These are phyloP conservation scores for Xylaria sp. DNA, from an alignment of 495 filamentous ascomycete species.

Conservation along the genomic window DNA sequence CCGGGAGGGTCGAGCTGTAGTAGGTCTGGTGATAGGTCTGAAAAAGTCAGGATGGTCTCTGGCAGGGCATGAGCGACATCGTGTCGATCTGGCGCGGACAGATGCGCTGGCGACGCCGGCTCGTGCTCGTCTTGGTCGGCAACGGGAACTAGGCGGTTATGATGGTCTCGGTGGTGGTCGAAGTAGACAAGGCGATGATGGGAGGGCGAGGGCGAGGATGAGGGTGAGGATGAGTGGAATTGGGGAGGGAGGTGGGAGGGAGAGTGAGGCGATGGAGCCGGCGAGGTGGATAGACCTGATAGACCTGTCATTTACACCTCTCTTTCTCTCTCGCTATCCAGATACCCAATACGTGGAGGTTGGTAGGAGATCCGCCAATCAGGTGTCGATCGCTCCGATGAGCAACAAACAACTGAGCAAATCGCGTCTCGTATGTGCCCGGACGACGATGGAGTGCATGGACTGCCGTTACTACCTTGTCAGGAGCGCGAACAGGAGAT, in stretches of 20 bases:
- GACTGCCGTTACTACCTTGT: slow-evolving; percentile 21
- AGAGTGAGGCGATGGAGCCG: slow-evolving; percentile 27
- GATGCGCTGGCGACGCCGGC: slow-evolving; percentile 32
- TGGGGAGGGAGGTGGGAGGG: slow-evolving; percentile 24
- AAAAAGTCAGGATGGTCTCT: slow-evolving; percentile 47
- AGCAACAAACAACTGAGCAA: slow-evolving; percentile 15
- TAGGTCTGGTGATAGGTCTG: slow-evolving; percentile 49
- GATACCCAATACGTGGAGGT: slow-evolving; percentile 19
- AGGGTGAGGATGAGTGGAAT: not conserved
- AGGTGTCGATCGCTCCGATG: slow-evolving; percentile 9
- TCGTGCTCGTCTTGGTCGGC: slow-evolving; percentile 33
- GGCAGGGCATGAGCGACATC: slow-evolving; percentile 39
- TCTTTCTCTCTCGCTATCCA: slow-evolving; percentile 4
- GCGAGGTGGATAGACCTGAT: slow-evolving; percentile 29
- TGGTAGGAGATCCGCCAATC: slow-evolving; percentile 14
- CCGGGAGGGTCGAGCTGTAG: slow-evolving; percentile 45
- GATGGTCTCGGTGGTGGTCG: not conserved
- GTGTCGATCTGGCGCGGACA: slow-evolving; percentile 29
- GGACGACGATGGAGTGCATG: no score
- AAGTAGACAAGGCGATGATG: not conserved
- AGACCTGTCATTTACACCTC: slow-evolving; percentile 29
- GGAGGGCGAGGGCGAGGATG: slow-evolving; percentile 1
- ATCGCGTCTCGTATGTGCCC: slow-evolving; percentile 5
- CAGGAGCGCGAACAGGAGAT: slow-evolving; percentile 13
- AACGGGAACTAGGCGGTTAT: slow-evolving; percentile 18